phyloP scores from a whole-genome alignment of 306 rosid species.

The Geum urbanum region DNA sequence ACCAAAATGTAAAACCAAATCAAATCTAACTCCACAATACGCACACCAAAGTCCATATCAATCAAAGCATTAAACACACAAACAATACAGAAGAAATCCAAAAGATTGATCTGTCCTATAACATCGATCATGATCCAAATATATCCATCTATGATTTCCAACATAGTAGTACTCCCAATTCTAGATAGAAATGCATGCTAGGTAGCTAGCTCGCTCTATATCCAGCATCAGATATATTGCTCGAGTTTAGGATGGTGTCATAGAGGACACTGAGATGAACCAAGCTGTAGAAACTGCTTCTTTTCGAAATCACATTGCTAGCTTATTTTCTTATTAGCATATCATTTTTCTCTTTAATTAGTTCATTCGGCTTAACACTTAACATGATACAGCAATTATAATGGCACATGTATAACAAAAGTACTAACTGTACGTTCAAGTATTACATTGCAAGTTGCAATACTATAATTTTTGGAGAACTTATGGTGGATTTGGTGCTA shows the following conservation, averaged over 20 bases:
- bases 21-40: too few species aligned
- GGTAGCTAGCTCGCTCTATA: too few species aligned
- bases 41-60: too few species aligned
- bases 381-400: neutral
- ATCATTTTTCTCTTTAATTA: neutral
- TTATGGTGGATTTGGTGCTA: neutral
- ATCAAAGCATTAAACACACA: too few species aligned
- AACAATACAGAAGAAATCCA: too few species aligned
- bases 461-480: conserved; percentile 1
- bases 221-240: neutral
- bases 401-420: neutral
- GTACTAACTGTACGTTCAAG: conserved; percentile 1
- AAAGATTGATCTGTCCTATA: too few species aligned
- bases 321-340: neutral
- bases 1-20: too few species aligned
- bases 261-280: neutral
- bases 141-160: too few species aligned
- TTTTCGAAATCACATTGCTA: neutral
- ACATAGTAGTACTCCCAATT: too few species aligned
- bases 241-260: neutral
- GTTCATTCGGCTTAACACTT: neutral
- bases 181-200: too few species aligned
- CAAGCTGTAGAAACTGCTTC: neutral
- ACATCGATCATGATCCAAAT: too few species aligned
- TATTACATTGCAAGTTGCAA: conserved; percentile 11